phyloP scores from a whole-genome alignment of 2,329 filamentous ascomycete genomes.

The Claviceps arundinis region DNA sequence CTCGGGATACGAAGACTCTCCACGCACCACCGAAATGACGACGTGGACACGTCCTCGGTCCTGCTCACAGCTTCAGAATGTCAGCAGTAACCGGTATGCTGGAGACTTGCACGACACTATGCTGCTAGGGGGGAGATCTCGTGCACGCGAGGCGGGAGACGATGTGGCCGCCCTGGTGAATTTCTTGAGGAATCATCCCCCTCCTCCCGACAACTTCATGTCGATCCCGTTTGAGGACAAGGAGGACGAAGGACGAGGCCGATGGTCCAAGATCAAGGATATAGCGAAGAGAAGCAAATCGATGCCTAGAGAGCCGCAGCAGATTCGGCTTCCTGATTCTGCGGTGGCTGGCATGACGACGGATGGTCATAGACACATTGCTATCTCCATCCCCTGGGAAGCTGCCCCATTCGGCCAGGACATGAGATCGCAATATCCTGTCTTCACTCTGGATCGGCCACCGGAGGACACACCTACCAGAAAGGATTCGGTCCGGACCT shows the following conservation, averaged over 20 bases:
- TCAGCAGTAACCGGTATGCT: neutral
- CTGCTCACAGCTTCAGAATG: neutral
- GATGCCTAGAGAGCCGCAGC: conserved; percentile 15
- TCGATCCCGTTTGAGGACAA: conserved; percentile 24
- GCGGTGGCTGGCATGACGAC: conserved; percentile 40
- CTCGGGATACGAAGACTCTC: neutral
- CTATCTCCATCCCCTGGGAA: conserved; percentile 45
- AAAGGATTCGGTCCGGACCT: conserved; percentile 15
- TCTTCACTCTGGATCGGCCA: conserved; percentile 12
- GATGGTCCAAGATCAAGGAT: conserved; percentile 29
- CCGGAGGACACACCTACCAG: neutral
- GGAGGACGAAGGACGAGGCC: conserved; percentile 20
- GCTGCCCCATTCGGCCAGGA: conserved; percentile 28
- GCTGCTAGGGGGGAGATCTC: conserved; percentile 5
- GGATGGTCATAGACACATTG: conserved; percentile 42
- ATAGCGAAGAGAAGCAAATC: conserved; percentile 25
- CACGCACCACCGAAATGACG: neutral
- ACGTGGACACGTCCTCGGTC: neutral
- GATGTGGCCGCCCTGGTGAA: conserved; percentile 27
- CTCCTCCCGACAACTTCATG: conserved; percentile 37
- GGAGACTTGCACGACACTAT: conserved; percentile 4
- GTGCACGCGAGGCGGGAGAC: conserved; percentile 11
- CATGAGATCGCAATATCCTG: conserved; percentile 21
- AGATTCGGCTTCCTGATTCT: conserved; percentile 36
- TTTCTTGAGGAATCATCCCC: conserved; percentile 36